phyloP scores from a whole-genome alignment of 2,329 filamentous ascomycete genomes.

The Alternaria infectoria region DNA sequence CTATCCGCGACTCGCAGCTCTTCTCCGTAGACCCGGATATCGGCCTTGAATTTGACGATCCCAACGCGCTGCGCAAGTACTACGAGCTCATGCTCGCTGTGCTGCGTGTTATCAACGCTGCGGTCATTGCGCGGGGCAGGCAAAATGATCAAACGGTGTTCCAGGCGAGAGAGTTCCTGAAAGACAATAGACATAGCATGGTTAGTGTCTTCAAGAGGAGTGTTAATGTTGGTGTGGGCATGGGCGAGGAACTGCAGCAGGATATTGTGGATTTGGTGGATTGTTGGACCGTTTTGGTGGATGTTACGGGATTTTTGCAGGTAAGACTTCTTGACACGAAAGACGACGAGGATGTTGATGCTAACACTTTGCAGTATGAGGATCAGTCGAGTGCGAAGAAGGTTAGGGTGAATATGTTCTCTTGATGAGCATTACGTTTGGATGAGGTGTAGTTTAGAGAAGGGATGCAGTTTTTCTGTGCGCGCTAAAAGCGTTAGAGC shows the following conservation, averaged over 20 bases:
- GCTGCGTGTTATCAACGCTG: constrained; percentile 80
- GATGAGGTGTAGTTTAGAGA: too few relatives aligned
- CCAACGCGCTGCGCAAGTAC: constrained; percentile 76
- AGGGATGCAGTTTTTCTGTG: too few relatives aligned
- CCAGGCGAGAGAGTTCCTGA: constrained; percentile 80
- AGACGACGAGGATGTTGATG: neutral
- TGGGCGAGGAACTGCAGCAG: constrained; percentile 64
- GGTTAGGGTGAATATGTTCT: constrained; percentile 31
- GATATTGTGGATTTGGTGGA: constrained; percentile 80
- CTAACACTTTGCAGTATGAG: constrained; percentile 33
- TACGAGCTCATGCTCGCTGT: constrained; percentile 83
- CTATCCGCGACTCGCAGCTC: constrained; percentile 80
- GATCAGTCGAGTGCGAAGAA: constrained; percentile 34
- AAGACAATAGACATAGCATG: constrained; percentile 81
- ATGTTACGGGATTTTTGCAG: constrained; percentile 83
- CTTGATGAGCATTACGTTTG: neutral
- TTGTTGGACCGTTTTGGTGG: constrained; percentile 81
- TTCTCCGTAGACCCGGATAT: constrained; percentile 93
- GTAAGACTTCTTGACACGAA: constrained; percentile 57
- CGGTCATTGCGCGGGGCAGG: constrained; percentile 79
- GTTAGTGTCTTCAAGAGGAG: constrained; percentile 89
- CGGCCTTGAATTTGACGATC: constrained; percentile 75
- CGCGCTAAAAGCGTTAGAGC: too few relatives aligned
- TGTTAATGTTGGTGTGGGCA: constrained; percentile 70
- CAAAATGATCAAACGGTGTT: constrained; percentile 76